These are phyloP conservation scores for Aureobasidium sp. DNA, from an alignment of 2,329 filamentous ascomycete genomes.

Conservation along the genomic window DNA sequence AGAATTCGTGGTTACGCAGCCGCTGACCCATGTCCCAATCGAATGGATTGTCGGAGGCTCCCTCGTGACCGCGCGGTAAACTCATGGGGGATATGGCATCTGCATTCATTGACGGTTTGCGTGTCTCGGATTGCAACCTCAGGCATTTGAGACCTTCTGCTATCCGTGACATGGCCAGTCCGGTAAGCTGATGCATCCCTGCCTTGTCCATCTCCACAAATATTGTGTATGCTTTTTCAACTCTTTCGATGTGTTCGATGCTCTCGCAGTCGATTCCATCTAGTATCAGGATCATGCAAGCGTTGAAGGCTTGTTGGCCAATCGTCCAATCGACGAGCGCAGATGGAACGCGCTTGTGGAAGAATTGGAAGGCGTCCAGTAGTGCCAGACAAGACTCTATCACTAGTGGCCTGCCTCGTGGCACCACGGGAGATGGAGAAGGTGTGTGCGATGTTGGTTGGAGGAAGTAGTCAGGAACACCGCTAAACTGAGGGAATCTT, in stretches of 20 bases:
- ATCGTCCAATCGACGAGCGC: constrained; percentile 41
- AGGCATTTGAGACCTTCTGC: constrained; percentile 17
- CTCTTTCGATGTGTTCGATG: constrained; percentile 29
- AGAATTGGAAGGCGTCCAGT: constrained; percentile 39
- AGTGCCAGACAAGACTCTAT: constrained; percentile 34
- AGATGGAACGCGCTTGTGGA: constrained; percentile 34
- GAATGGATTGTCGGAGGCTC: not conserved
- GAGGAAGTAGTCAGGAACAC: not conserved
- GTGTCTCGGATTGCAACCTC: constrained; percentile 14
- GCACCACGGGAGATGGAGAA: constrained; percentile 7
- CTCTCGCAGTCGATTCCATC: constrained; percentile 37
- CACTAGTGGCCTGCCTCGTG: constrained; percentile 31
- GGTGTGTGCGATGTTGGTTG: constrained; percentile 15
- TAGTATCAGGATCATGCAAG: constrained; percentile 40
- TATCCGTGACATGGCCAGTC: constrained; percentile 35
- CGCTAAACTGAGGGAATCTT: not conserved
- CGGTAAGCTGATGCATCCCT: constrained; percentile 37
- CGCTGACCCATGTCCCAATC: constrained; percentile 11
- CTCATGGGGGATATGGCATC: not conserved
- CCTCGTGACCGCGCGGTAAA: not conserved
- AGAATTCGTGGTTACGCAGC: constrained; percentile 18
- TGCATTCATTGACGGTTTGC: not conserved
- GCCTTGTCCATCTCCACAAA: constrained; percentile 36
- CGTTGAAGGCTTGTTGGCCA: constrained; percentile 42
- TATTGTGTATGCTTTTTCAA: constrained; percentile 33